phyloP scores from a whole-genome alignment of 208 protist genomes.

The Trypanosoma brucei region DNA sequence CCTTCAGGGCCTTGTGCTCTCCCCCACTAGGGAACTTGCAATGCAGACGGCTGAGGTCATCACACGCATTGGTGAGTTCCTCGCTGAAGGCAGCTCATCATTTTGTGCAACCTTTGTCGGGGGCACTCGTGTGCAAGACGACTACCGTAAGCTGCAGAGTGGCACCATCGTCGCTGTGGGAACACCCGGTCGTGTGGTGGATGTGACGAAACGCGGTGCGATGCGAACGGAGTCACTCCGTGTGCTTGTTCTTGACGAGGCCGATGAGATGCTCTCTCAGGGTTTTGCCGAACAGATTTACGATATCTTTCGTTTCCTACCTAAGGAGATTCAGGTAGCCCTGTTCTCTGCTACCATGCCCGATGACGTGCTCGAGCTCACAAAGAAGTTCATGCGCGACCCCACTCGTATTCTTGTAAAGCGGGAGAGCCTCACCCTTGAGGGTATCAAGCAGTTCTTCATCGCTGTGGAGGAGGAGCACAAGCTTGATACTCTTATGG shows the following conservation, averaged over 20 bases:
- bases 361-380: slow-evolving; percentile 97
- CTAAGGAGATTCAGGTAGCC: slow-evolving; percentile 95
- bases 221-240: slow-evolving; percentile 88
- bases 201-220: slow-evolving; percentile 94
- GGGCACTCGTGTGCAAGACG: slow-evolving; percentile 94
- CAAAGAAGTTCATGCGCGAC: slow-evolving; percentile 98
- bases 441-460: slow-evolving; percentile 99
- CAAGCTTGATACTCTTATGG: slow-evolving; percentile 98
- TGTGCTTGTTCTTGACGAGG: slow-evolving; percentile 98
- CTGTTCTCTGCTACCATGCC: slow-evolving; percentile 99
- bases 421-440: slow-evolving; percentile 98
- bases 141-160: slow-evolving; percentile 91
- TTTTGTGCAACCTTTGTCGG: slow-evolving; percentile 91
- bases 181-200: slow-evolving; percentile 97
- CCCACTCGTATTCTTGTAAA: slow-evolving; percentile 99
- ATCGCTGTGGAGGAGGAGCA: slow-evolving; percentile 95
- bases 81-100: slow-evolving; percentile 55
- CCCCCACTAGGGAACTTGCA: slow-evolving; percentile 95
- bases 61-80: slow-evolving; percentile 94
- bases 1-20: slow-evolving; percentile 95
- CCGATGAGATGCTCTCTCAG: slow-evolving; percentile 98
- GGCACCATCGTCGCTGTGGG: slow-evolving; percentile 95
- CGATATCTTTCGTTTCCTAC: slow-evolving; percentile 97
- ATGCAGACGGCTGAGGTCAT: slow-evolving; percentile 96
- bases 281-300: slow-evolving; percentile 99